Evolutionary conservation across 495 filamentous ascomycete species (phyloP), one percentile per base, ranked within the genome.

Genomic region (Penicillium diatomitis): DNA sequence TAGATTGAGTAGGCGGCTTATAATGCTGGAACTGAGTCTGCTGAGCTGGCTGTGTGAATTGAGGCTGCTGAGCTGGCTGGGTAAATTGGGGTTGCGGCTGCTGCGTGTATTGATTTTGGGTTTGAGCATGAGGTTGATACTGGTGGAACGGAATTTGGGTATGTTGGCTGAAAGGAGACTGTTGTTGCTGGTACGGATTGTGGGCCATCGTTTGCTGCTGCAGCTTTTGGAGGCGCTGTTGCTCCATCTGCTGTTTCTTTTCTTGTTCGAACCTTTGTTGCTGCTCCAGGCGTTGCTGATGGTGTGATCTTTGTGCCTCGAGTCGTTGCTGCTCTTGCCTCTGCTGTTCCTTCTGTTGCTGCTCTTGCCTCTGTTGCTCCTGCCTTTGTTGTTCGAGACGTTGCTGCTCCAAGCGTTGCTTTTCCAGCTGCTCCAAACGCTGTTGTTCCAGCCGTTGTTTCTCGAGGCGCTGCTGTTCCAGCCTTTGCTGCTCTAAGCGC

Each of bases 161-260:
- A 12, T 54, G 48, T 6, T 56, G 54, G 8, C 39, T 38, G n/a
- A 51, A 46, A 29, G 46, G 49, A 46, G 49, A 36, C 40, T 53
- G 54, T 29, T 49, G 50, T 30, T 52, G 57, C 33, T 61, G 60
- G 41, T 63, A 63, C 35, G 54, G 34, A 32, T 58, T 51, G 41
- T 57, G 56, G 6, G 45, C 47, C 48, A 65, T 61, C 3, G 53
- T 39, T 43, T 59, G 64, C 33, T 63, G 55, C 30, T 63, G 57
- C 30, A 56, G 45, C 42, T 58, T 58, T 38, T 63, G 59, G 1
- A 9, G 35, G 4, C 40, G 40, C 9, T 42, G 40, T 30, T 42
- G 35, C 8, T 38, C 35, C 5, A 38, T 4, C 4, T 11, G 35
- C 35, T 38, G 28, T 6, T 40, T 11, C 11, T 27, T 40, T 27